Base-by-base conservation (phyloP, 352 stramenopile genomes). In the Detonula confervacea region DNA sequence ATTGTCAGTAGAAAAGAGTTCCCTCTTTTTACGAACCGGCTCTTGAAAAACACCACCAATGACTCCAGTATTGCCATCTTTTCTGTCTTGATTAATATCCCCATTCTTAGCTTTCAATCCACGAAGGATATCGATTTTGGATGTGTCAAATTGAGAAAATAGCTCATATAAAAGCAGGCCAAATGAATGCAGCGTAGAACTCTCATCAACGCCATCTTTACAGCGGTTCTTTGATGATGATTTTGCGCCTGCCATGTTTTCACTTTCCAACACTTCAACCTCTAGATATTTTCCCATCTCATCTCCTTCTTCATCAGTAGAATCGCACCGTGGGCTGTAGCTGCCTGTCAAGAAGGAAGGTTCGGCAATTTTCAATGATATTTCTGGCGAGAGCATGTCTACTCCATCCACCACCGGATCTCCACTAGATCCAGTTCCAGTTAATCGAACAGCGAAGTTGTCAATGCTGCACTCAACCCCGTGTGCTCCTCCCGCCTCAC, bases 381-480 rank as follows among this genome's bases (percentile, higher is more conserved):
- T 20, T 37, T 4, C 9, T 0, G 62, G 52, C 6, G 52, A 68
- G 18, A 74, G 44, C 52, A 80, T 68, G 39, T 74, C 35, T 2
- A 73, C 49, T 24, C 72, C 72, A 16, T 49, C 52, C 37, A 80
- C 68, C 7, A 25, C 16, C 22, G 7, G 1, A 29, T 24, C 24
- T 1, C 1, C 42, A 35, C 1, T 11, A 46, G 42, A 4, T 3
- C 8, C 9, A 7, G 33, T 44, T 18, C 29, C n/a, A 12, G 20
- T 22, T 24, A 71, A 22, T 62, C 39, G 24, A n/a, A 80, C 55
- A 5, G 60, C 44, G 20, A 80, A 80, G 42, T 80, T 80, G n/a
- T 80, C 62, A 0, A 80, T 11, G 16, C 24, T 20, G 51, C 51
- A 80, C 7, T 59, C 44, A 16, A 18, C 8, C 29, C 22, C 18